phyloP scores from a whole-genome alignment of 164 flowering plant genomes.

The Saururus chinensis region DNA sequence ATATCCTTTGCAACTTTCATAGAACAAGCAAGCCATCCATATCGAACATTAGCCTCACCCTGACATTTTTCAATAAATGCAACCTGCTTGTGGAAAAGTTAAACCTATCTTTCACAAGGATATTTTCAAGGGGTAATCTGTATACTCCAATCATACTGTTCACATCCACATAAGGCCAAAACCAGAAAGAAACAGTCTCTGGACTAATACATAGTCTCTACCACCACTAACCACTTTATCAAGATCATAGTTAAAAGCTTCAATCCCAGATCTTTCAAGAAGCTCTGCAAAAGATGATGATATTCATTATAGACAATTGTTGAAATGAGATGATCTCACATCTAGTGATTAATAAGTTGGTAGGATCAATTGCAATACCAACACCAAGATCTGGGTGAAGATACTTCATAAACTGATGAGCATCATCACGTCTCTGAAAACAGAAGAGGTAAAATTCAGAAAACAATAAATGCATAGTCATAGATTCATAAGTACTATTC shows the following conservation, averaged over 20 bases:
- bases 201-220: conserved; percentile 1
- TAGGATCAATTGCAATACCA: conserved; percentile 41
- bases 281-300: conserved; percentile 49
- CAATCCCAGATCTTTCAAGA: conserved; percentile 96
- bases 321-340: not conserved
- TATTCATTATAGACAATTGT: not conserved
- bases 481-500: not conserved
- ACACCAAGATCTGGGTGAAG: conserved; percentile 96
- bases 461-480: not conserved
- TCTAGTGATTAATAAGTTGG: not conserved
- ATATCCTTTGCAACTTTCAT: too few species aligned
- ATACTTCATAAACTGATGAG: conserved; percentile 93
- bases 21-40: conserved; percentile 89
- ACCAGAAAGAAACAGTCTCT: conserved; percentile 15
- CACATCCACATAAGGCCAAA: conserved; percentile 21
- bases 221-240: conserved; percentile 1
- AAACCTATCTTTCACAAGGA: conserved; percentile 22
- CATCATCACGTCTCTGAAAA: conserved; percentile 91
- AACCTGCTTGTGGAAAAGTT: conserved; percentile 66
- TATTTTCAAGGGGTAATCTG: conserved; percentile 17
- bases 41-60: conserved; percentile 67
- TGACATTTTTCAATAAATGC: conserved; percentile 51
- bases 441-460: not conserved
- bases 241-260: conserved; percentile 11
- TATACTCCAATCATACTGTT: conserved; percentile 30